Base-by-base conservation (phyloP, 768 basidiomycete genomes). In the Sistotremastrum niveocremeum region DNA sequence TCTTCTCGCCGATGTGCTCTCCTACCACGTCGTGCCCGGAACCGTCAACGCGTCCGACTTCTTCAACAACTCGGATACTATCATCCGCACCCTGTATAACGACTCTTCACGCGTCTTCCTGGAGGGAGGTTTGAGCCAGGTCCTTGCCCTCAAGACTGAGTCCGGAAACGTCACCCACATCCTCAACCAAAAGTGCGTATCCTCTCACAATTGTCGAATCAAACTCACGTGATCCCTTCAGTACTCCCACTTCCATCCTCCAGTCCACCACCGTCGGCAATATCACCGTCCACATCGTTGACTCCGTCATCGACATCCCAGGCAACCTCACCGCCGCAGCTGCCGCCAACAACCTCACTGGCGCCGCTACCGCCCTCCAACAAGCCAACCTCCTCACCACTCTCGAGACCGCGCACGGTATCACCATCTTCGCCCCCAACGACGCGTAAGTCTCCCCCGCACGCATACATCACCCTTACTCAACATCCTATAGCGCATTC, bases 341-440 rank as follows among this genome's bases (percentile, higher is more conserved):
- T 32, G 59, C 61, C 10, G 56, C 65, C 2, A 62, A 65, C 46
- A 68, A 76, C 35, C 60, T 74, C 32, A 66, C 69, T 5, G 59
- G 52, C 9, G 46, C 68, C 7, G 41, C 67, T 9, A 49, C 53
- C n/a, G 20, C 56, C 5, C 48, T 68, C 30, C 20, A 45, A 31
- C 46, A 54, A 10, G 59, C 68, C 9, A 49, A 70, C 48, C 56
- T 62, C 5, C 61, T 37, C 49, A 67, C 45, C 39, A 58, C 43
- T 6, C 60, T 75, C 30, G 55, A 68, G 34, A 54, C 59, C 1
- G 59, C 70, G 1, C 58, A 50, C 29, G 84, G 82, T 2, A 66
- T 79, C 49, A 86, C 84, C 1, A 51, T 84, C 37, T 84, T 86
- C 55, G 73, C 77, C 3, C 84, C 84, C 6, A 69, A 62, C 48